A percentile compares a stretch with the other conserved stretches of the same genome.
These are phyloP conservation scores for Pascua sp. DNA, from an alignment of 1,284 basidiomycete genomes.

Conservation along the genomic window DNA sequence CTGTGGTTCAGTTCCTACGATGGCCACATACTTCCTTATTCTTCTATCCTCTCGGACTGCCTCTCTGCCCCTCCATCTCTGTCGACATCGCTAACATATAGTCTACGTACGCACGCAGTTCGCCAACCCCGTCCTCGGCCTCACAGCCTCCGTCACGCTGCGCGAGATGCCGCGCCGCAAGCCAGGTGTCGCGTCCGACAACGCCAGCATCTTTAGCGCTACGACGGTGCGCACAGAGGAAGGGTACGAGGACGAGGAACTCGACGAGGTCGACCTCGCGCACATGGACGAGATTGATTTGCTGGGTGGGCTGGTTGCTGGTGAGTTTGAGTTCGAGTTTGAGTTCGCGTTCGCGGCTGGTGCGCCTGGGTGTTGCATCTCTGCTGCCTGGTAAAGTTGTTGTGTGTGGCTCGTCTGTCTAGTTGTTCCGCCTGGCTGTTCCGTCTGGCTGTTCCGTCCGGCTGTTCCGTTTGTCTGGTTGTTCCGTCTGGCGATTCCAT, in stretches of 20 bases:
- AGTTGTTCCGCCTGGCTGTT: too few relatives aligned
- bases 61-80: too few relatives aligned
- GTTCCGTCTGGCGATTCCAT: too few relatives aligned
- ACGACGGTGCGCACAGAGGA: conserved; percentile 19
- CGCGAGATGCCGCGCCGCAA: conserved; percentile 45
- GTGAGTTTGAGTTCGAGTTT: conserved; percentile 14
- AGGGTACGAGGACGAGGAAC: conserved; percentile 21
- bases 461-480: too few relatives aligned
- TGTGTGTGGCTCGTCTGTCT: too few relatives aligned
- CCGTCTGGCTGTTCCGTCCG: too few relatives aligned
- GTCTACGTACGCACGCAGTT: conserved; percentile 66
- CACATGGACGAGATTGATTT: conserved; percentile 76
- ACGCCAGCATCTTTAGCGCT: conserved; percentile 22
- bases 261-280: conserved; percentile 27
- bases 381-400: too few relatives aligned
- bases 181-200: conserved; percentile 20
- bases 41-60: too few relatives aligned
- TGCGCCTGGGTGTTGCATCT: too few relatives aligned
- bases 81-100: neutral
- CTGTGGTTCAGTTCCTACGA: too few relatives aligned
- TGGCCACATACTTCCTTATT: too few relatives aligned
- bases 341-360: too few relatives aligned
- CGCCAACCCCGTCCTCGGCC: conserved; percentile 67
- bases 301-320: conserved; percentile 58
- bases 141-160: conserved; percentile 74